Evolutionary conservation across 164 flowering plant genomes (phyloP), one percentile per base, ranked within the genome.

Genomic region (Nelumbo lutea): DNA sequence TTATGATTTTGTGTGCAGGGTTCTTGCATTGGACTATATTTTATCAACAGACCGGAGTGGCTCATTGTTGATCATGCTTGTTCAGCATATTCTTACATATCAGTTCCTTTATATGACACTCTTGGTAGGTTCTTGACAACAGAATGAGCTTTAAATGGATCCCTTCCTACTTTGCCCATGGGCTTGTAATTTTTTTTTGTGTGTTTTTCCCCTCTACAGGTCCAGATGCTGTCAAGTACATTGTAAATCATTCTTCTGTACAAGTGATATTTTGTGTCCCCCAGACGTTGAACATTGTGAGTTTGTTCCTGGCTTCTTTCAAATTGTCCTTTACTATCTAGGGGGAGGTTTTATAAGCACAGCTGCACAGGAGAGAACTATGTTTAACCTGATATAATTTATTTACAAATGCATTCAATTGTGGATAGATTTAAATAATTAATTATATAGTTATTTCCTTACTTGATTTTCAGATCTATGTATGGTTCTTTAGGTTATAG

Each of bases 41-140:
- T 96, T 65, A 84, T 93, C 65, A 96, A 96, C 83, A 84, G 96
- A 75, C 98, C 99, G 47, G 99, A 96, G 82, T 96, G 99, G 99
- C 61, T 88, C 50, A 84, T 96, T 75, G 91, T 90, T 71, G 99
- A 96, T 80, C 98, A 96, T 84, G 97, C 99, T 51, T 96, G 99
- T 83, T 85, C 98, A n/a, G 96, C 99, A 56, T 96, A 90, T 84
- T 96, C 99, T 15, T 87, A 66, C 71, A 75, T 87, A 59, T 93
- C 99, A 15, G 98, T 96, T 75, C 98, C 99, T 81, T 77, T 96
- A 70, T 96, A 96, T 73, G 99, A 96, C 73, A 91, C 99, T 74
- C 96, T 96, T 71, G 99, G 99, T 92, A 59, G 67, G 83, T 70
- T 39, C 27, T 68, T 70, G 27, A 47, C 59, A 27, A 66, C 9